Percentiles rank a stretch among this genome's conserved stretches.
These are phyloP conservation scores for Apodospora peruviana DNA, from an alignment of 495 filamentous ascomycete genomes.

Conservation along the genomic window DNA sequence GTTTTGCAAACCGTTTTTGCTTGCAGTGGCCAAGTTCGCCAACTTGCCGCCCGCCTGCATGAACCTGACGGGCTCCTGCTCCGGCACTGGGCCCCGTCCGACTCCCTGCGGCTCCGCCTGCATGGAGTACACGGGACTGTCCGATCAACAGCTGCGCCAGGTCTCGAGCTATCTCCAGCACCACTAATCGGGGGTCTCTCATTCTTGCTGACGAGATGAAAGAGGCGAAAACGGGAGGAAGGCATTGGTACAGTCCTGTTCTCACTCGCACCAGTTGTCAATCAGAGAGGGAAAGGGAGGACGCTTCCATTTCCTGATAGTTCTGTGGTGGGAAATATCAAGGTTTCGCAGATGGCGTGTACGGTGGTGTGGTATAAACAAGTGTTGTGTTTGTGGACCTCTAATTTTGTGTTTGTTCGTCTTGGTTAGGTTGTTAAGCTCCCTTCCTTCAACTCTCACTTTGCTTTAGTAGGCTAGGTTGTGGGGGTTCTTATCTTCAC, in stretches of 20 bases:
- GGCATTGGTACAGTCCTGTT: neutral
- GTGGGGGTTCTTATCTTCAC: neutral
- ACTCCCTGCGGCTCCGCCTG: conserved; percentile 16
- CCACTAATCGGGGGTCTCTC: neutral
- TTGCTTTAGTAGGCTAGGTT: neutral
- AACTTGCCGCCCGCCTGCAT: conserved; percentile 18
- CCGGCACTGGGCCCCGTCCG: conserved; percentile 7
- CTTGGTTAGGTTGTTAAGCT: neutral
- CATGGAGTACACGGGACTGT: conserved; percentile 12
- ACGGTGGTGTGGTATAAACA: neutral
- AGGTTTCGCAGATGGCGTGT: neutral
- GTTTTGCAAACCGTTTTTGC: too few species aligned
- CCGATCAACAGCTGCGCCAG: conserved; percentile 6
- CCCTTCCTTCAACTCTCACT: neutral
- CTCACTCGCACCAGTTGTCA: neutral
- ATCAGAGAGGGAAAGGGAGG: neutral
- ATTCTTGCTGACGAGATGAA: neutral
- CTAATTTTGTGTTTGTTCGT: neutral
- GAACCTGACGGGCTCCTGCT: conserved; percentile 15
- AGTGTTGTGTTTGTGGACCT: neutral
- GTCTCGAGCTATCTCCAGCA: conserved; percentile 4
- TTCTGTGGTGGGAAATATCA: neutral
- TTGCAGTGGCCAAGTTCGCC: conserved; percentile 11
- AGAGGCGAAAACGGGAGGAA: neutral
- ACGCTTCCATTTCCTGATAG: neutral